Evolutionary conservation across 1,139 yeast genomes (phyloP), one percentile per base, ranked within the genome.

Genomic region (Debaryomycetaceae sp.): DNA sequence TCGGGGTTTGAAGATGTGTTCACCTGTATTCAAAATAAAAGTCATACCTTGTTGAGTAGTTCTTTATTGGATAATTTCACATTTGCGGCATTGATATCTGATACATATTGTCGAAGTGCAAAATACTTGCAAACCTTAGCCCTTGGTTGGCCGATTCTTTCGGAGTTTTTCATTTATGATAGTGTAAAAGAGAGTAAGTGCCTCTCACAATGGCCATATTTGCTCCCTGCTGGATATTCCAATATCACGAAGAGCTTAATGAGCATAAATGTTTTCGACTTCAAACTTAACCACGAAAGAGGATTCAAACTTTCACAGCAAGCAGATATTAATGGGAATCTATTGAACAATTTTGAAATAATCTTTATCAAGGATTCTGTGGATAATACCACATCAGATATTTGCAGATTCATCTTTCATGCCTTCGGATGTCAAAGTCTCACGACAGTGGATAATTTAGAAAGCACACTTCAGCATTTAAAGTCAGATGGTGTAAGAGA

Each of bases 121-220:
- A 89, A 89, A 57, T 91, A 86, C 57, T 62, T 90, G n/a, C 95
- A 89, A 57, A 82, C 87, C 0, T 65, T 90, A n/a, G 89, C 95
- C 0, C 61, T 90, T 38, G 95, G 95, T 1, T 89, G 96, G 96
- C 98, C 98, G 1, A 78, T 89, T 17, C 57, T 91, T 31, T 81
- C 88, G 3, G 76, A 78, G 49, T 61, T 67, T 11, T 90, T 78
- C 53, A 70, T 91, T 7, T 62, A 65, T n/a, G 85, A 83, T 49
- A 76, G 86, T 45, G 55, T 78, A 1, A 51, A 54, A 3, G 59
- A 62, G 36, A 44, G 50, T 0, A 34, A 46, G 0, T 43, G 48
- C 13, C 57, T 68, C 4, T 50, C 55, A 7, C 53, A 61, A 24
- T 81, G 91, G 83, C 66, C 59, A 13, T 90, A 83, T 59, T 57